A percentile compares a stretch with the other conserved stretches of the same genome.
phyloP scores from a whole-genome alignment of 1,284 basidiomycete genomes.

The Ceratobasidium sp. region DNA sequence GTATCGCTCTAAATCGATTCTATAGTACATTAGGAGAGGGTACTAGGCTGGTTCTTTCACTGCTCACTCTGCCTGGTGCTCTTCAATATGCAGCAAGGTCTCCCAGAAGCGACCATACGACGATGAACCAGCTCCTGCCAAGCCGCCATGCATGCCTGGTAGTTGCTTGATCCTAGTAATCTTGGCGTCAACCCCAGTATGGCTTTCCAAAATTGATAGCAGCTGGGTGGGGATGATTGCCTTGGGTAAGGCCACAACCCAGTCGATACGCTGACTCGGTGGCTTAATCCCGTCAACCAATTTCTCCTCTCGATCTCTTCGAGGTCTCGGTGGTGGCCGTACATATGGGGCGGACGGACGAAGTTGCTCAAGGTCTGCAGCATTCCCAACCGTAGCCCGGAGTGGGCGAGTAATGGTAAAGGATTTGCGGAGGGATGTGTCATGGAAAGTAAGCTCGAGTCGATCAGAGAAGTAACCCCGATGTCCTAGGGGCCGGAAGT shows the following conservation, averaged over 20 bases:
- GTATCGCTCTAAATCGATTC: conserved; percentile 60
- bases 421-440: conserved; percentile 46
- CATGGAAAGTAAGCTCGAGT: conserved; percentile 52
- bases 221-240: conserved; percentile 47
- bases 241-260: conserved; percentile 53
- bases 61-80: conserved; percentile 62
- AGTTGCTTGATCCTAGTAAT: conserved; percentile 24
- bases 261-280: conserved; percentile 54
- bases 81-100: conserved; percentile 63
- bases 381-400: conserved; percentile 53
- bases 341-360: conserved; percentile 60
- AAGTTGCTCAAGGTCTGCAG: conserved; percentile 59
- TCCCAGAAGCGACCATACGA: conserved; percentile 60
- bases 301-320: conserved; percentile 52
- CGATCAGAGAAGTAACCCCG: conserved; percentile 58
- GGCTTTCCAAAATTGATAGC: conserved; percentile 30
- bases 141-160: conserved; percentile 45
- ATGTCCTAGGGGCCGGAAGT: conserved; percentile 44
- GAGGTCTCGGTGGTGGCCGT: conserved; percentile 53
- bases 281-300: conserved; percentile 58
- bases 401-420: conserved; percentile 56
- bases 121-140: conserved; percentile 44
- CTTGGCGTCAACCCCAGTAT: conserved; percentile 22
- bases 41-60: not conserved
- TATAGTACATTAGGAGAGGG: conserved; percentile 22